Percentiles rank a stretch among this genome's conserved stretches.
phyloP scores from a whole-genome alignment of 2,329 filamentous ascomycete genomes.

The Xylaria sp. region DNA sequence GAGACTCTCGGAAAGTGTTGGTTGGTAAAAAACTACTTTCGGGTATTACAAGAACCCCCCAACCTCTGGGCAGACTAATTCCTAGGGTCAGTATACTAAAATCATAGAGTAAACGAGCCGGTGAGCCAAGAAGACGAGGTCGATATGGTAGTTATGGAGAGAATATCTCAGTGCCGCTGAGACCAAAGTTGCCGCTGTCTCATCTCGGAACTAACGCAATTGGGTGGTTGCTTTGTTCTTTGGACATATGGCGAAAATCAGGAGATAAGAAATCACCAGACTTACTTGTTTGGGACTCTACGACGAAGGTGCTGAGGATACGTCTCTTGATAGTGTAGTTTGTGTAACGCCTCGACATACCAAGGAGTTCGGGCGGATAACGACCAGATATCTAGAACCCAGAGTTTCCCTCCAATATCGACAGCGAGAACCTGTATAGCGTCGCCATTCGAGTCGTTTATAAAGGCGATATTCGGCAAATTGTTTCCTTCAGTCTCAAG shows the following conservation, averaged over 20 bases:
- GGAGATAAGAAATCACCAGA: background rate
- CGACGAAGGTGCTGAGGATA: background rate
- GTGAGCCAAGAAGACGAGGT: no score
- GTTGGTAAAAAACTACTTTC: slow-evolving; percentile 49
- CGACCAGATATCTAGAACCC: slow-evolving; percentile 60
- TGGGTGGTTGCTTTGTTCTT: no score
- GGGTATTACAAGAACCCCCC: slow-evolving; percentile 56
- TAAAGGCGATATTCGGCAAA: slow-evolving; percentile 60
- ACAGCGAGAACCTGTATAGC: slow-evolving; percentile 58
- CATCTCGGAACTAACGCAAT: no score
- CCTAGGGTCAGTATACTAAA: slow-evolving; percentile 12
- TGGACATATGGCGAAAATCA: no score
- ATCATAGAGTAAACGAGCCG: background rate
- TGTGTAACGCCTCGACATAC: slow-evolving; percentile 30
- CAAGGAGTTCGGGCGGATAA: slow-evolving; percentile 8
- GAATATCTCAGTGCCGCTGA: no score
- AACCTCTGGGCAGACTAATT: slow-evolving; percentile 44
- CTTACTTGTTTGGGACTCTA: background rate
- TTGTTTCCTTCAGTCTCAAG: slow-evolving; percentile 54
- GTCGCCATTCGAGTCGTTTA: slow-evolving; percentile 51
- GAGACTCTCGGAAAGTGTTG: slow-evolving; percentile 36
- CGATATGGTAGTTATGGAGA: no score
- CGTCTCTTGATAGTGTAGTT: background rate
- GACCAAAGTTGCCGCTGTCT: no score
- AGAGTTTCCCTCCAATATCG: slow-evolving; percentile 56